Conservation (phyloP, 495 filamentous ascomycete species). For the Neurospora sp. region DNA sequence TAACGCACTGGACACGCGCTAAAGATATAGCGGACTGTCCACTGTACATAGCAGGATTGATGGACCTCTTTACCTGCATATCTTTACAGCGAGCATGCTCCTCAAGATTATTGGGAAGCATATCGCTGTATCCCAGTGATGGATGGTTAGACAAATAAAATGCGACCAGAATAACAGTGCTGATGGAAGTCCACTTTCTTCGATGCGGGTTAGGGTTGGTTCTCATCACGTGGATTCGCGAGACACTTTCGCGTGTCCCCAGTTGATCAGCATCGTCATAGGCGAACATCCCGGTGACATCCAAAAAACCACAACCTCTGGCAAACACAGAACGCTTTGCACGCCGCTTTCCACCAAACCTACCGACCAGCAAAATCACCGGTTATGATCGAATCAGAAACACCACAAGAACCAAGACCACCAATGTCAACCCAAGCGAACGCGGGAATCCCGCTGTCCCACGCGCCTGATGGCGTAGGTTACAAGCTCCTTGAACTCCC, state of each 20-base stretch:
- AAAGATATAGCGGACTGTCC: no score
- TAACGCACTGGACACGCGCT: no score
- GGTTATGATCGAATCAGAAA: background rate
- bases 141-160: no score
- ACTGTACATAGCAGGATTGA: no score
- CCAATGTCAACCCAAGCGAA: constrained; percentile 52
- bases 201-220: no score
- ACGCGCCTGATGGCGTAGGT: constrained; percentile 45
- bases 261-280: background rate
- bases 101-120: no score
- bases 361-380: accelerated
- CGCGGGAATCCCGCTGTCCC: constrained; percentile 52
- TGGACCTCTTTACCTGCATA: no score
- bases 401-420: background rate
- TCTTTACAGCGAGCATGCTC: no score
- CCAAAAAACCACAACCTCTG: background rate
- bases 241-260: background rate
- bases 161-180: no score
- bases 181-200: no score
- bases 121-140: no score
- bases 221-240: background rate
- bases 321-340: background rate
- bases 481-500: constrained; percentile 78
- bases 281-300: background rate
- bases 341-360: background rate